Evolutionary conservation across 2,329 filamentous ascomycete species (phyloP), one percentile per base, ranked within the genome.

Genomic region (Penicillium sp.): DNA sequence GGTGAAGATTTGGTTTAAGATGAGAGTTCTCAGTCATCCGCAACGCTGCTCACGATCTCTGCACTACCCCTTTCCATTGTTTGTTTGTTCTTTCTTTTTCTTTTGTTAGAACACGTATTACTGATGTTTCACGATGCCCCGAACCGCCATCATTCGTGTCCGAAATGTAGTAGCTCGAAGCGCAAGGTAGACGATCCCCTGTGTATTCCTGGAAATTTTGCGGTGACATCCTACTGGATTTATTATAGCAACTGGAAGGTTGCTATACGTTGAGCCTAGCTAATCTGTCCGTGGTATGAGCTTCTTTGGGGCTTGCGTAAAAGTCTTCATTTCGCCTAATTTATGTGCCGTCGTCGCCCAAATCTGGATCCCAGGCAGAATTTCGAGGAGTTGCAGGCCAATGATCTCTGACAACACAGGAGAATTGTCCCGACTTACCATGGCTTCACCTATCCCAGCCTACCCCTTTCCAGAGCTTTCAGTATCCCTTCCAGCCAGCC

Each of bases 1-100:
- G 58, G 9, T 42, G 41, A 4, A 56, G 62, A 26, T 47, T 58
- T 40, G 52, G 45, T n/a, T 32, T 52, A 16, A 19, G 23, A 40
- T 52, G 38, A 52, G 7, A 34, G 32, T 18, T 40, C 42, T 39
- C 6, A 19, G 18, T 5, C 18, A 4, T 26, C 18, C 27, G 32
- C 10, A 8, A 16, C 18, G 9, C 36, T 16, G 8, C 35, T 29
- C 36, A 2, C 4, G 36, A 27, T 27, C 6, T 13, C 29, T 27
- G 2, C 35, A 9, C n/a, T 13, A 13, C 8, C 10, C 13, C 35
- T 26, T 29, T 11, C n/a, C n/a, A n/a, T n/a, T n/a, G n/a, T n/a
- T n/a, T n/a, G n/a, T n/a, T n/a, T n/a, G n/a, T n/a, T 6, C n/a
- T 32, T 35, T 47, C 11, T 38, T 34, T 51, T 8, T 4, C 10